phyloP scores from a whole-genome alignment of 2,329 filamentous ascomycete genomes.

The Teratosphaeria viscida region DNA sequence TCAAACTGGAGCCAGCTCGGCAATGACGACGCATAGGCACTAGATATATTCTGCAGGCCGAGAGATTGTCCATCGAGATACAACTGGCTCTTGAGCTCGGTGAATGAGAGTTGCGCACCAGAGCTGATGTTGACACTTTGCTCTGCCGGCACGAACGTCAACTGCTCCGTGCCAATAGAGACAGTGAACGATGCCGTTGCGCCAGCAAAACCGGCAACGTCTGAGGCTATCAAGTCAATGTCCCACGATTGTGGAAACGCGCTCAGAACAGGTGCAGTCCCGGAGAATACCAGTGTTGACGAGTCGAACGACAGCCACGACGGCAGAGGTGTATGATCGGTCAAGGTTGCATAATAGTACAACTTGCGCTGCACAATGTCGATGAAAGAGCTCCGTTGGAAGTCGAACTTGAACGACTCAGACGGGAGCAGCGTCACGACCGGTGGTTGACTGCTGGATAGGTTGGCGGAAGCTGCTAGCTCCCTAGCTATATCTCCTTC shows the following conservation, averaged over 20 bases:
- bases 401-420: constrained; percentile 32
- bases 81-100: constrained; percentile 14
- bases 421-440: constrained; percentile 38
- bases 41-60: constrained; percentile 39
- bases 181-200: constrained; percentile 58
- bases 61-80: constrained; percentile 32
- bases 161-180: constrained; percentile 57
- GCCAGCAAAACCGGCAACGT: constrained; percentile 67
- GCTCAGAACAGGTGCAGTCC: constrained; percentile 55
- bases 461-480: constrained; percentile 46
- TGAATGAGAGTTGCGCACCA: constrained; percentile 24
- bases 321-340: constrained; percentile 70
- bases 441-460: constrained; percentile 44
- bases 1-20: constrained; percentile 65
- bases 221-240: constrained; percentile 65
- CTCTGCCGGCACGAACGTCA: constrained; percentile 51
- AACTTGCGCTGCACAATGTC: constrained; percentile 39
- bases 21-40: constrained; percentile 40
- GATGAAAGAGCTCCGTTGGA: constrained; percentile 49
- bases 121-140: constrained; percentile 32
- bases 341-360: constrained; percentile 65
- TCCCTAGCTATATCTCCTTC: constrained; percentile 48
- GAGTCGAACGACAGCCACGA: constrained; percentile 74
- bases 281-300: constrained; percentile 54
- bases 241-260: constrained; percentile 62